Percentiles rank a stretch among this genome's conserved stretches.
Evolutionary conservation across 495 filamentous ascomycete species (phyloP).

Genomic region (Aspergillus olivimuriae): DNA sequence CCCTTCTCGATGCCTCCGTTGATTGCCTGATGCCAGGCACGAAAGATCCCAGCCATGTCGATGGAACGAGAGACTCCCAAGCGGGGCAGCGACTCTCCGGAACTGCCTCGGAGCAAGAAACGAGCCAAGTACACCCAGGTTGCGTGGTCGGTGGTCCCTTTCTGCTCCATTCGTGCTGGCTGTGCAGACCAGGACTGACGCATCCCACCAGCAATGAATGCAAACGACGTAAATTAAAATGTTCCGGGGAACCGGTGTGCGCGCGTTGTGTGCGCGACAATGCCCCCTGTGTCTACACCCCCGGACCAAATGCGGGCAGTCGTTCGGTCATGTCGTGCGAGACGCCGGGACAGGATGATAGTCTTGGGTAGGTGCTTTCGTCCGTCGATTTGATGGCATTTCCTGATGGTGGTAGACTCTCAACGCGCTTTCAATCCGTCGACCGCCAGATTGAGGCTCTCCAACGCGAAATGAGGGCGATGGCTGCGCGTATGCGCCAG

Average conservation of each 20-base stretch:
- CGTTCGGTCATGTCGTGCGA: conserved; percentile 4
- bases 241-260: conserved; percentile 74
- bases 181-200: conserved; percentile 9
- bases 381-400: neutral
- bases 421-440: conserved; percentile 18
- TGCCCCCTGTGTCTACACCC: conserved; percentile 60
- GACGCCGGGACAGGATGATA: conserved; percentile 15
- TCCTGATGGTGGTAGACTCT: conserved; percentile 6
- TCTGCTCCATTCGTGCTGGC: neutral
- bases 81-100: conserved; percentile 7
- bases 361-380: conserved; percentile 9
- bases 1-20: neutral
- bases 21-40: conserved; percentile 1
- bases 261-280: conserved; percentile 63
- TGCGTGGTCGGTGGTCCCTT: conserved; percentile 25
- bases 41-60: too few species aligned
- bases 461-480: conserved; percentile 25
- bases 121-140: conserved; percentile 34
- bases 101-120: conserved; percentile 24
- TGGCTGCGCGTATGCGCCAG: conserved; percentile 28
- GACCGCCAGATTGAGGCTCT: conserved; percentile 25
- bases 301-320: conserved; percentile 8
- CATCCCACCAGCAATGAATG: conserved; percentile 64
- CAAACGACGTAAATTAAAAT: conserved; percentile 87
- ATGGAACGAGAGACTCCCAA: conserved; percentile 1